Conservation (phyloP, 1,284 basidiomycete species). For the Cryptococcus sp. region DNA sequence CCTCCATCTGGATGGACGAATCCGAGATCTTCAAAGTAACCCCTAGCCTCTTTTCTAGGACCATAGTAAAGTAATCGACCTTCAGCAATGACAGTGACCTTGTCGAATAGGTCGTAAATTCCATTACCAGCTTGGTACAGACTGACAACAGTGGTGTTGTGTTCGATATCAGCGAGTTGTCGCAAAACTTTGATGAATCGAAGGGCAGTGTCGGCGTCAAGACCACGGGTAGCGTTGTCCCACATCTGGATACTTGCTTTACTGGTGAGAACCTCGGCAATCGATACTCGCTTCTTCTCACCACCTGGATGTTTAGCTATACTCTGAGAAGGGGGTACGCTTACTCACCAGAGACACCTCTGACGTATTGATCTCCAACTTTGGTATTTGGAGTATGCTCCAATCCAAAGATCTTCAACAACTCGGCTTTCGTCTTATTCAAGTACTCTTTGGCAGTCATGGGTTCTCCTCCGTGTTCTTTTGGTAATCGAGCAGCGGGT, state of each 20-base stretch:
- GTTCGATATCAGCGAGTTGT: constrained; percentile 69
- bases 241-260: constrained; percentile 60
- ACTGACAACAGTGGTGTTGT: constrained; percentile 71
- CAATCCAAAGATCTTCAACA: constrained; percentile 67
- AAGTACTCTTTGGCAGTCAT: constrained; percentile 51
- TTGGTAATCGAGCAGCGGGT: constrained; percentile 18
- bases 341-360: constrained; percentile 64
- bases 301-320: constrained; percentile 47
- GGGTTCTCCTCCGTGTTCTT: constrained; percentile 18
- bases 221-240: constrained; percentile 57
- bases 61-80: constrained; percentile 80
- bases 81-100: constrained; percentile 68
- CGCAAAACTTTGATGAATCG: constrained; percentile 70
- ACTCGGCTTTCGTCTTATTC: constrained; percentile 53
- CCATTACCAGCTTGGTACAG: constrained; percentile 76
- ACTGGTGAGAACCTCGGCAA: constrained; percentile 63
- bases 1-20: constrained; percentile 54
- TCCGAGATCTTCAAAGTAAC: constrained; percentile 73
- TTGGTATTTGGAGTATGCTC: constrained; percentile 69
- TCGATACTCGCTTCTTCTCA: constrained; percentile 62
- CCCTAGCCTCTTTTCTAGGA: constrained; percentile 62
- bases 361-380: constrained; percentile 68
- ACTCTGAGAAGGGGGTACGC: background rate
- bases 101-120: constrained; percentile 58
- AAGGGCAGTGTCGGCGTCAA: constrained; percentile 80